Base-by-base conservation (phyloP, 352 stramenopile genomes). In the Phytophthora kernoviae region DNA sequence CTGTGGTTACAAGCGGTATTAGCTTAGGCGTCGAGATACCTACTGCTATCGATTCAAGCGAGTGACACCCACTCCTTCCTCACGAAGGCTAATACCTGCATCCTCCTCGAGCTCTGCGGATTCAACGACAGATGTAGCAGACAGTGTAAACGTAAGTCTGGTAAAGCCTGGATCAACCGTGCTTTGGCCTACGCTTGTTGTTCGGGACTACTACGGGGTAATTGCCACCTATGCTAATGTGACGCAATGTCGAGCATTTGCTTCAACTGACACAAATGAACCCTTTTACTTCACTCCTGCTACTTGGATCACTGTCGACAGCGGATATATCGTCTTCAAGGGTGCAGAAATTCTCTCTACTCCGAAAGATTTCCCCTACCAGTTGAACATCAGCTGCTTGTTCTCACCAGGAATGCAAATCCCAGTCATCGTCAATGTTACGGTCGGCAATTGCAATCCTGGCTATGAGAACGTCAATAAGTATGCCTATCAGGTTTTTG, bases 391-490 rank as follows among this genome's bases (percentile, higher is more conserved):
- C 8, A 86, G 60, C 20, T 92, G 83, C 27, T 62, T 55, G 1
- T 42, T 90, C 0, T 76, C 55, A 0, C 26, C 53, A 18, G 49
- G 58, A 26, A 21, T 63, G 34, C 2, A 51, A 37, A 18, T 49
- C 17, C 21, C 50, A 14, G 11, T 40, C 68, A 2, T 51, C 58
- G 36, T 88, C 14, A 30, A 61, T n/a, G 79, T 92, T 33, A 62
- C 27, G 1, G 83, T 92, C 6, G 47, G 84, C 4, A 70, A 68
- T 1, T 92, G 83, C 58, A 75, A 77, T 37, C 65, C 67, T 9
- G 83, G 83, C 8, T 90, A 87, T 30, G 68, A 88, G 53, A 87
- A 83, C 37, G 47, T 77, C 15, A 73, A 84, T 9, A 79, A 79
- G 82, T 88, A 74, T 43, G 71, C 61, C 4, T 6, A 49, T 11